phyloP scores from a whole-genome alignment of 1,284 basidiomycete species.

The Sphaerobolus stellatus region DNA sequence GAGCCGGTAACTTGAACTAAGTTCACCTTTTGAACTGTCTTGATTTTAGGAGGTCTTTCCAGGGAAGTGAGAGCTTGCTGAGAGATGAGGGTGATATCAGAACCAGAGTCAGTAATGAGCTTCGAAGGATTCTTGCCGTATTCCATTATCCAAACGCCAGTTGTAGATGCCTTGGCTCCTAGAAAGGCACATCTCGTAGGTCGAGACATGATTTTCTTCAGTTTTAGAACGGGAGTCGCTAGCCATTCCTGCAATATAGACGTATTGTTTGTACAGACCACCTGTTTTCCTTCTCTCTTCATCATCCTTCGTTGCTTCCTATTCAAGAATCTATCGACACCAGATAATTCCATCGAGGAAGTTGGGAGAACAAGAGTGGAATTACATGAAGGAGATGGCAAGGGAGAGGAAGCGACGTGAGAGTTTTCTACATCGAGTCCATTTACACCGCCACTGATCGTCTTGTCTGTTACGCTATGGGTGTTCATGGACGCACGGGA shows the following conservation, averaged over 20 bases:
- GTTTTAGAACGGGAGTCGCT: conserved; percentile 14
- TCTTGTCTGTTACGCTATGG: background rate
- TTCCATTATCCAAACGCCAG: background rate
- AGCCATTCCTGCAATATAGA: too few relatives aligned
- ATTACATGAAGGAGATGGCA: too few relatives aligned
- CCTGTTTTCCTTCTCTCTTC: too few relatives aligned
- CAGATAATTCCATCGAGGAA: too few relatives aligned
- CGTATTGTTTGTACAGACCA: background rate
- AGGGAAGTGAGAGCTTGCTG: background rate
- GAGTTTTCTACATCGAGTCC: too few relatives aligned
- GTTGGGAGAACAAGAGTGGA: too few relatives aligned
- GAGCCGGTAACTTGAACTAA: conserved; percentile 27
- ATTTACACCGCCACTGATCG: background rate
- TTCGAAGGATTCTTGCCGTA: background rate
- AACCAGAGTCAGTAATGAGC: conserved; percentile 12
- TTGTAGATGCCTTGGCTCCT: conserved; percentile 12
- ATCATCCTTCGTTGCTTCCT: too few relatives aligned
- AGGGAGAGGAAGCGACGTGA: too few relatives aligned
- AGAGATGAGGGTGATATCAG: conserved; percentile 17
- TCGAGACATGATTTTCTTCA: conserved; percentile 22
- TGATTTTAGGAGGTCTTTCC: conserved; percentile 10
- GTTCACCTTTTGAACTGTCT: conserved; percentile 15
- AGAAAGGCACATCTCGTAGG: conserved; percentile 28
- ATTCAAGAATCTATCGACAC: too few relatives aligned
- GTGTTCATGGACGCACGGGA: background rate